phyloP scores from a whole-genome alignment of 108 stramenopile species.

The Cyclotella choctawhatcheeana region DNA sequence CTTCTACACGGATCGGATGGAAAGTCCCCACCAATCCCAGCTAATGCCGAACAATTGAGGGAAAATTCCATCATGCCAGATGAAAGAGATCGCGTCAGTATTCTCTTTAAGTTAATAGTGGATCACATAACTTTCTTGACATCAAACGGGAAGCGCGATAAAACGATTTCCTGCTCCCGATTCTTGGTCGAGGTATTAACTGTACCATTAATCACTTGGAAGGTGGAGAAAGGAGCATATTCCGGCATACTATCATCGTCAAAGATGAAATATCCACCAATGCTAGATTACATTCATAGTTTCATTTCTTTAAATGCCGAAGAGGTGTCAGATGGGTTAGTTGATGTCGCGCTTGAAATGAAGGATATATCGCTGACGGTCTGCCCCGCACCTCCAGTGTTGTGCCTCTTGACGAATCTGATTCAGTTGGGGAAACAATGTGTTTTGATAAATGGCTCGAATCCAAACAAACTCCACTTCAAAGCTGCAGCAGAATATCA shows the following conservation, averaged over 20 bases:
- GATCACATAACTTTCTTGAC: conserved; percentile 28
- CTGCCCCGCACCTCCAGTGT: conserved; percentile 70
- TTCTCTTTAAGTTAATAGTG: conserved; percentile 52
- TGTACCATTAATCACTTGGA: conserved; percentile 81
- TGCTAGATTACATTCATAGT: conserved; percentile 48
- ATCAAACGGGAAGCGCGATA: background rate
- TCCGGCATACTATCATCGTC: conserved; percentile 12
- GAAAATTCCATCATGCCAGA: conserved; percentile 57
- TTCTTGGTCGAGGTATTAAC: conserved; percentile 74
- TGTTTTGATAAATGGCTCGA: conserved; percentile 56
- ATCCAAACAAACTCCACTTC: conserved; percentile 49
- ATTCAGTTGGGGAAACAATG: conserved; percentile 65
- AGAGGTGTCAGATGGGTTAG: conserved; percentile 47
- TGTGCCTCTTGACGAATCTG: conserved; percentile 77
- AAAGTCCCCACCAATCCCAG: conserved; percentile 55
- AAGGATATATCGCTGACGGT: conserved; percentile 62
- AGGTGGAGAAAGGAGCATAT: conserved; percentile 40
- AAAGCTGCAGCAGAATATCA: conserved; percentile 58
- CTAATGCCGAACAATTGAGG: conserved; percentile 48
- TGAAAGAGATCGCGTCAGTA: conserved; percentile 52
- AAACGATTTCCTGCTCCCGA: conserved; percentile 53
- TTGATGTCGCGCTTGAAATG: conserved; percentile 51
- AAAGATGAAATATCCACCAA: conserved; percentile 18
- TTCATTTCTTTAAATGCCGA: conserved; percentile 48
- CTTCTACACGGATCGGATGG: conserved; percentile 56